phyloP scores from a whole-genome alignment of 345 rosid genomes.

The Heritiera fomes region DNA sequence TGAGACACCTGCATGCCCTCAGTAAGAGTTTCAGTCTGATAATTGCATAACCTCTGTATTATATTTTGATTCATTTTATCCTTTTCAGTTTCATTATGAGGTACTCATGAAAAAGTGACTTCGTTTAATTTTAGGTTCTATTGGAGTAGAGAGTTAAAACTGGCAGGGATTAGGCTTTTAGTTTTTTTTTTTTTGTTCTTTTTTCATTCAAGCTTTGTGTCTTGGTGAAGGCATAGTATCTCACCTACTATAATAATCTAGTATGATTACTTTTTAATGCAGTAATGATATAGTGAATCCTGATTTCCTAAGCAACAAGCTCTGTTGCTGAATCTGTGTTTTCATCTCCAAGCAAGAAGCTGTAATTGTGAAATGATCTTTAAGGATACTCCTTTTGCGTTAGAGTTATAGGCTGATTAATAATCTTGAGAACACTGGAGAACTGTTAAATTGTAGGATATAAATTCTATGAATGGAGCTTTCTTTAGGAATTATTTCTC shows the following conservation, averaged over 20 bases:
- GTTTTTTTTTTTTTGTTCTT: neutral
- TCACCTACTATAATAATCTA: neutral
- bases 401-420: conserved; percentile 5
- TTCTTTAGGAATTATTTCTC: neutral
- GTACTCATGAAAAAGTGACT: neutral
- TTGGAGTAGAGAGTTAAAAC: conserved; percentile 3
- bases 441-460: neutral
- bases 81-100: neutral
- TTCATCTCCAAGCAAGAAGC: neutral
- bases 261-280: neutral
- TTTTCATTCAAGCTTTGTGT: neutral
- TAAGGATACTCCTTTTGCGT: neutral
- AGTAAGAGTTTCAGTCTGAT: neutral
- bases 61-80: neutral
- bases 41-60: neutral
- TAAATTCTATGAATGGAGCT: neutral
- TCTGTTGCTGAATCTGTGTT: neutral
- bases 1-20: neutral
- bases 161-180: conserved; percentile 1
- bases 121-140: neutral
- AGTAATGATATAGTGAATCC: neutral
- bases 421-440: conserved; percentile 1
- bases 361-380: conserved; percentile 2
- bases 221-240: neutral
- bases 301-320: conserved; percentile 3